Evolutionary conservation across 176 grass and related monocot species (phyloP).

Genomic region (Zoysia japonica): DNA sequence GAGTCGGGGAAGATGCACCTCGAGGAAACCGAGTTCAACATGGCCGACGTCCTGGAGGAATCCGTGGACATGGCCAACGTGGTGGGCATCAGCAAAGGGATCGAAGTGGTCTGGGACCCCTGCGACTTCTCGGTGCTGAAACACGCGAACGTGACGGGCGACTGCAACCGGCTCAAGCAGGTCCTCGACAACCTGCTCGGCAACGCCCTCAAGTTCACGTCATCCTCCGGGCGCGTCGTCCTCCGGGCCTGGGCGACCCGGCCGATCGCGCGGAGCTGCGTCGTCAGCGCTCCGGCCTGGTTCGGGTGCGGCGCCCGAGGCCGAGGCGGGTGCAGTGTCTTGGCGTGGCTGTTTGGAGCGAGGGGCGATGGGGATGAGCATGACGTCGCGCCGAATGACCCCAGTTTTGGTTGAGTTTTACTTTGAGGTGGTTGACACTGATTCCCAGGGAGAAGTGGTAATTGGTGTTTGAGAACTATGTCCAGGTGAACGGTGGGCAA

Average conservation of each 20-base stretch:
- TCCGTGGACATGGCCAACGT: constrained; percentile 63
- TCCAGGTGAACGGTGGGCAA: constrained; percentile 69
- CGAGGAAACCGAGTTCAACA: constrained; percentile 63
- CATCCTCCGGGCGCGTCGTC: too few relatives aligned
- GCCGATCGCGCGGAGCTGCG: constrained; percentile 28
- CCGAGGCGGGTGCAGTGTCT: background rate
- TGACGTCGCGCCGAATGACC: constrained; percentile 28
- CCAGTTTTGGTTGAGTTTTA: too few relatives aligned
- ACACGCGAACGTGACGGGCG: constrained; percentile 41
- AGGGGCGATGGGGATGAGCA: background rate
- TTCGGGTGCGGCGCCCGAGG: constrained; percentile 1
- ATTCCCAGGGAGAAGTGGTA: constrained; percentile 66
- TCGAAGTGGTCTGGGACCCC: constrained; percentile 87
- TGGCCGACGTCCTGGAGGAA: constrained; percentile 72
- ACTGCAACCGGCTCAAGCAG: constrained; percentile 59
- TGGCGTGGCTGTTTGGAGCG: constrained; percentile 14
- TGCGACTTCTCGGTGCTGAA: constrained; percentile 67
- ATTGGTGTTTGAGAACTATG: constrained; percentile 83
- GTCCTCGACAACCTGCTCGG: constrained; percentile 83
- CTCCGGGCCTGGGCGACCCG: constrained; percentile 69
- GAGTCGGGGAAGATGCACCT: constrained; percentile 81
- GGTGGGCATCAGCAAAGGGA: constrained; percentile 43
- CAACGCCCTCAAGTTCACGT: constrained; percentile 84
- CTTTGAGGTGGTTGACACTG: constrained; percentile 72
- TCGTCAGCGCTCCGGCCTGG: constrained; percentile 23